A percentile compares a stretch with the other conserved stretches of the same genome.
Evolutionary conservation across 805 yeast species (phyloP).

Genomic region (Suhomyces prunicola): DNA sequence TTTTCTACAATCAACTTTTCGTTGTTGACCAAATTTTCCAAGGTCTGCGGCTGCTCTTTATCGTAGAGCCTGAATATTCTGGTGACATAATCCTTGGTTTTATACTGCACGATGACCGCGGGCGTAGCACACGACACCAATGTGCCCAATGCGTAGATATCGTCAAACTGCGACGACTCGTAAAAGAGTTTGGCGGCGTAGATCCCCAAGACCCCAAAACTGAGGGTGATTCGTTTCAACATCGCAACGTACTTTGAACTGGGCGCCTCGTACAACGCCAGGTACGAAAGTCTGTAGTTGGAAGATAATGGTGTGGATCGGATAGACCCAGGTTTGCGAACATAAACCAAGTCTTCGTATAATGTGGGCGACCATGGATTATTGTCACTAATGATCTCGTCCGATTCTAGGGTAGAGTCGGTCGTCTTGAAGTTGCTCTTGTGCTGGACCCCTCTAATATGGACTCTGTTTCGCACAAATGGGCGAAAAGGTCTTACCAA

Average conservation of each 20-base stretch:
- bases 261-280: conserved; percentile 65
- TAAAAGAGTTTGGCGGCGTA: conserved; percentile 60
- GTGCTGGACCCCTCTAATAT: conserved; percentile 9
- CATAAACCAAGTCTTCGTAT: conserved; percentile 41
- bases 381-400: conserved; percentile 39
- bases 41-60: conserved; percentile 58
- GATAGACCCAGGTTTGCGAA: conserved; percentile 41
- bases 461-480: not conserved
- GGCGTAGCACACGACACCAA: conserved; percentile 57
- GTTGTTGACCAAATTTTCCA: conserved; percentile 56
- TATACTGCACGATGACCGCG: conserved; percentile 44
- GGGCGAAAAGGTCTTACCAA: not conserved
- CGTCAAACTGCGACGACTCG: conserved; percentile 52
- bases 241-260: conserved; percentile 58
- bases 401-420: conserved; percentile 39
- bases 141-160: conserved; percentile 43
- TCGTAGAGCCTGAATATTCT: conserved; percentile 70
- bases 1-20: conserved; percentile 69
- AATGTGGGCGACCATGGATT: conserved; percentile 47
- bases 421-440: conserved; percentile 18
- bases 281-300: conserved; percentile 53
- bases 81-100: conserved; percentile 65
- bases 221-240: conserved; percentile 58
- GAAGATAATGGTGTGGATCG: conserved; percentile 47
- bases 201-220: conserved; percentile 57